phyloP scores from a whole-genome alignment of 371 early-diverging fungal species.

The Rhizopus stolonifer region DNA sequence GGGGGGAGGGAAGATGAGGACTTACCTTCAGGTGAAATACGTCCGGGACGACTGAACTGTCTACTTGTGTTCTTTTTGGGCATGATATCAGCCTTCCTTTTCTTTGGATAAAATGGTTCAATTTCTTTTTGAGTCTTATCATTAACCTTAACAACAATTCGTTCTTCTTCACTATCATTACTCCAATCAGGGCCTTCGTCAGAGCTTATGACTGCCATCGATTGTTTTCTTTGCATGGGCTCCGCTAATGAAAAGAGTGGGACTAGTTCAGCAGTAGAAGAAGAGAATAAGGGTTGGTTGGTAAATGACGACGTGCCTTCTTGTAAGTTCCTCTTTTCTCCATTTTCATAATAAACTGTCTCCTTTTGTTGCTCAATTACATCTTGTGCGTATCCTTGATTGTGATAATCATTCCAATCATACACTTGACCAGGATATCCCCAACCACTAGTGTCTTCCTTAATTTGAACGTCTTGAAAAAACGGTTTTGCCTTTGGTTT shows the following conservation, averaged over 20 bases:
- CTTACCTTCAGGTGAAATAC: no score
- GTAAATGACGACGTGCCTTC: no score
- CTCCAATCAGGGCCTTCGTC: constrained; percentile 10
- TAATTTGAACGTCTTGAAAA: background rate
- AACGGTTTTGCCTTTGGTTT: no score
- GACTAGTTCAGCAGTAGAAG: no score
- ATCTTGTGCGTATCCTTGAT: constrained; percentile 41
- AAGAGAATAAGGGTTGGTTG: no score
- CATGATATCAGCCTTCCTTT: no score
- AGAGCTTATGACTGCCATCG: constrained; percentile 11
- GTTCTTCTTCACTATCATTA: background rate
- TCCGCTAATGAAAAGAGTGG: no score
- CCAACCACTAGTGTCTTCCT: constrained; percentile 39
- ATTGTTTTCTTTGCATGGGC: background rate
- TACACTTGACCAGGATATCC: constrained; percentile 23
- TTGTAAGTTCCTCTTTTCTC: constrained; percentile 12
- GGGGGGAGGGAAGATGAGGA: no score
- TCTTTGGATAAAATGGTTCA: background rate
- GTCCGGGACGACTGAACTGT: no score
- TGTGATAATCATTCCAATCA: constrained; percentile 34
- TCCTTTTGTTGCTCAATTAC: constrained; percentile 38
- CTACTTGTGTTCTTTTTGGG: no score
- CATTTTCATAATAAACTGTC: constrained; percentile 32
- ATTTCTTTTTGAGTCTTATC: background rate
- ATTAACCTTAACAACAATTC: constrained; percentile 1